Conservation (phyloP, 2,329 filamentous ascomycete species). For the Aspergillus sp. region DNA sequence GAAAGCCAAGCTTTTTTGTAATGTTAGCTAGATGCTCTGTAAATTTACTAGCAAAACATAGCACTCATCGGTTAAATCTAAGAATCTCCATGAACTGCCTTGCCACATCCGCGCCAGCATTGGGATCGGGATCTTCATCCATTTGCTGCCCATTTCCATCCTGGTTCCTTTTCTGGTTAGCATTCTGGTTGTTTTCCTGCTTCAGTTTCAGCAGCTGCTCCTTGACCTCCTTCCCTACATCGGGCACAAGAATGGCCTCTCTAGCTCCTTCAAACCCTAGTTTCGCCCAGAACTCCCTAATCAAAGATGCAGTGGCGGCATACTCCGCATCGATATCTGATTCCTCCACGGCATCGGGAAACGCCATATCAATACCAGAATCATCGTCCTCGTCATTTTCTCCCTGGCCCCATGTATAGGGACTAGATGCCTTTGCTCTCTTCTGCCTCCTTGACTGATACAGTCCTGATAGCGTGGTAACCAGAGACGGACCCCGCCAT, state of each 20-base stretch:
- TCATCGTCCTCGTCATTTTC: constrained; percentile 19
- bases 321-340: constrained; percentile 41
- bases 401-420: not conserved
- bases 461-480: constrained; percentile 23
- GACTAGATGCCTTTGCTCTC: not conserved
- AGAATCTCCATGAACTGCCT: constrained; percentile 48
- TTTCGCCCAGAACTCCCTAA: constrained; percentile 43
- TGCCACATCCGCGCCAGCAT: constrained; percentile 41
- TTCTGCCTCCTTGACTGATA: constrained; percentile 5
- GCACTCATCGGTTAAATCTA: constrained; percentile 39
- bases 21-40: not conserved
- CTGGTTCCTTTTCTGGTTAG: constrained; percentile 8
- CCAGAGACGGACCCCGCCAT: constrained; percentile 40
- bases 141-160: constrained; percentile 13
- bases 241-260: constrained; percentile 44
- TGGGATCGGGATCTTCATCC: constrained; percentile 34
- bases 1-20: not conserved
- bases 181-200: constrained; percentile 13
- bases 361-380: constrained; percentile 27
- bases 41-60: not conserved
- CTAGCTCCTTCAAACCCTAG: constrained; percentile 38
- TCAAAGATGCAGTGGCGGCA: constrained; percentile 33
- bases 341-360: constrained; percentile 32
- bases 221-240: constrained; percentile 40
- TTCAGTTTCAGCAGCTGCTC: constrained; percentile 25